These are phyloP conservation scores for Porcisia hertigi DNA, from an alignment of 208 protist species.

Conservation along the genomic window DNA sequence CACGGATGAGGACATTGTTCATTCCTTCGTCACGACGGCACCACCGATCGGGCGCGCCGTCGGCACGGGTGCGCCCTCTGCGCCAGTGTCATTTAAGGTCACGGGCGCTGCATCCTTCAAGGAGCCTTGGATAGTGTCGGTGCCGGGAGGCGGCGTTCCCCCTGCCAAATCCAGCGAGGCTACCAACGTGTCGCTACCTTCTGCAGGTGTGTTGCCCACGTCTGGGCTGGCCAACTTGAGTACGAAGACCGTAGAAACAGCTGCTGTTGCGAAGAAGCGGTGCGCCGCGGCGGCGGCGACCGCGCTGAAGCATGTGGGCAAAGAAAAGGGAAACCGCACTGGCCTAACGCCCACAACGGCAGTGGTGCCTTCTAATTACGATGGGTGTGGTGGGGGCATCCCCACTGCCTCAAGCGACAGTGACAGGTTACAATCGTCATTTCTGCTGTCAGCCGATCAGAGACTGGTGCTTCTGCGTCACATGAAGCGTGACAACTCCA, in stretches of 20 bases:
- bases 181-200: not conserved
- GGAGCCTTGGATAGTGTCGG: conserved; percentile 19
- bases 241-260: not conserved
- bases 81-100: not conserved
- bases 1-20: conserved; percentile 54
- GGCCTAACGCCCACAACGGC: not conserved
- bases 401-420: not conserved
- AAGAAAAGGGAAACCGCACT: not conserved
- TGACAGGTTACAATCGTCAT: not conserved
- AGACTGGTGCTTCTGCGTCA: conserved; percentile 25
- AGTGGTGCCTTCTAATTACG: not conserved
- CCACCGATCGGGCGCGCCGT: not conserved
- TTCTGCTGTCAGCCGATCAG: conserved; percentile 22
- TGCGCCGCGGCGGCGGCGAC: not conserved
- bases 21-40: conserved; percentile 35
- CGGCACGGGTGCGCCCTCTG: not conserved
- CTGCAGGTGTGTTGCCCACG: not conserved
- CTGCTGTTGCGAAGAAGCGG: not conserved
- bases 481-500: conserved; percentile 23
- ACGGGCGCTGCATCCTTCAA: conserved; percentile 6
- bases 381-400: not conserved
- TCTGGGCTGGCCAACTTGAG: not conserved
- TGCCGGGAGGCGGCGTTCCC: not conserved
- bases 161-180: not conserved
- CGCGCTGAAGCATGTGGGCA: not conserved